Percentiles rank a stretch among this genome's conserved stretches.
These are phyloP conservation scores for Solanum gandarillasii DNA, from an alignment of 257 asterid genomes.

Conservation along the genomic window DNA sequence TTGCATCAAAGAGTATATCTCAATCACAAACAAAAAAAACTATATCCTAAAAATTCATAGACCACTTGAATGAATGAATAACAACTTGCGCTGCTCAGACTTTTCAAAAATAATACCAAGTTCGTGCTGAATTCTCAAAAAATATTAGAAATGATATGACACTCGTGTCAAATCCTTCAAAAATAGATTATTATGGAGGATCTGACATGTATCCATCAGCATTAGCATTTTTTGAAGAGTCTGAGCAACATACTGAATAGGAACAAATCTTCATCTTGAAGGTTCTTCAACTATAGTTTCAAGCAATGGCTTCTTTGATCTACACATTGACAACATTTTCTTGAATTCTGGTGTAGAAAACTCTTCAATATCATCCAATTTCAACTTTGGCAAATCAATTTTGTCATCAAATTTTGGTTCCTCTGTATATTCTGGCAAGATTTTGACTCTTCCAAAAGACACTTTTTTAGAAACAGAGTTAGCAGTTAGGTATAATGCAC, in stretches of 20 bases:
- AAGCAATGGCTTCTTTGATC: slow-evolving; percentile 10
- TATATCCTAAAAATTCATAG: background rate
- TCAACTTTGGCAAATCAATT: slow-evolving; percentile 1
- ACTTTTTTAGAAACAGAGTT: background rate
- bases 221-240: background rate
- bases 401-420: background rate
- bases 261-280: background rate
- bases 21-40: background rate
- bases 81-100: background rate
- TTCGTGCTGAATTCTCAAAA: background rate
- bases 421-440: slow-evolving; percentile 10
- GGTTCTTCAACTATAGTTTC: slow-evolving; percentile 10
- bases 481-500: background rate
- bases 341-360: slow-evolving; percentile 6
- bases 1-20: background rate
- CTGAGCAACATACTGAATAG: background rate
- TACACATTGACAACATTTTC: slow-evolving; percentile 1
- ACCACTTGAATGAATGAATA: background rate
- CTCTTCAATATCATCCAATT: slow-evolving; percentile 11
- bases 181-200: background rate
- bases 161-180: background rate
- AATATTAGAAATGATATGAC: background rate
- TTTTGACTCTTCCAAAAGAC: background rate
- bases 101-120: background rate
- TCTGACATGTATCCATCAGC: accelerated